Evolutionary conservation across 1,284 basidiomycete species (phyloP).

Genomic region (Sphagnurus paluster): DNA sequence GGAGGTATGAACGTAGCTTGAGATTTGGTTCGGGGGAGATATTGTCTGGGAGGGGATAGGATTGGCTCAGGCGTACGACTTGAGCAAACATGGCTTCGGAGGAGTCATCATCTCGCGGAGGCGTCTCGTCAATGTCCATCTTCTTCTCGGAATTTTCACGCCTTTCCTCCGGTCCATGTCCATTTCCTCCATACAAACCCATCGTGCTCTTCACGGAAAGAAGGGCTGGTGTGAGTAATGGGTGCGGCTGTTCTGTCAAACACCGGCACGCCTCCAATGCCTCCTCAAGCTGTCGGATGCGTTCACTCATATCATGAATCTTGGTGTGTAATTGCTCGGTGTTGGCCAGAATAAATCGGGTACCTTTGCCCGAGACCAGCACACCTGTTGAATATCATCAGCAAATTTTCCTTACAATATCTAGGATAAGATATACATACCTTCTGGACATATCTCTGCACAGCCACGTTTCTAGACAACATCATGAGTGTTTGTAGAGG

Average conservation of each 20-base stretch:
- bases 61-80: slow-evolving; percentile 37
- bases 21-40: slow-evolving; percentile 37
- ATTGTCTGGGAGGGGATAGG: slow-evolving; percentile 40
- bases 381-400: slow-evolving; percentile 47
- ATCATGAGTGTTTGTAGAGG: not conserved
- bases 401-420: not conserved
- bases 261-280: slow-evolving; percentile 38
- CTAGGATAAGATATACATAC: slow-evolving; percentile 32
- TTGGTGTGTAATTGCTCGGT: slow-evolving; percentile 72
- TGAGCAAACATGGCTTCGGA: slow-evolving; percentile 33
- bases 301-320: slow-evolving; percentile 67
- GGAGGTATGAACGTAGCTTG: slow-evolving; percentile 37
- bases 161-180: not conserved
- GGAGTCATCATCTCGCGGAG: slow-evolving; percentile 13
- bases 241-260: slow-evolving; percentile 41
- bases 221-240: slow-evolving; percentile 57
- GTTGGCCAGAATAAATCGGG: slow-evolving; percentile 74
- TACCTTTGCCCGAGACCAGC: slow-evolving; percentile 74
- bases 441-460: slow-evolving; percentile 67
- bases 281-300: slow-evolving; percentile 69
- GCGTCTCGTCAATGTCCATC: slow-evolving; percentile 6
- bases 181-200: slow-evolving; percentile 48
- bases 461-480: slow-evolving; percentile 57
- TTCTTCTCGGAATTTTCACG: not conserved
- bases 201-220: slow-evolving; percentile 65